A percentile compares a stretch with the other conserved stretches of the same genome.
These are phyloP conservation scores for Suhomyces sp. DNA, from an alignment of 805 yeast genomes.

Conservation along the genomic window DNA sequence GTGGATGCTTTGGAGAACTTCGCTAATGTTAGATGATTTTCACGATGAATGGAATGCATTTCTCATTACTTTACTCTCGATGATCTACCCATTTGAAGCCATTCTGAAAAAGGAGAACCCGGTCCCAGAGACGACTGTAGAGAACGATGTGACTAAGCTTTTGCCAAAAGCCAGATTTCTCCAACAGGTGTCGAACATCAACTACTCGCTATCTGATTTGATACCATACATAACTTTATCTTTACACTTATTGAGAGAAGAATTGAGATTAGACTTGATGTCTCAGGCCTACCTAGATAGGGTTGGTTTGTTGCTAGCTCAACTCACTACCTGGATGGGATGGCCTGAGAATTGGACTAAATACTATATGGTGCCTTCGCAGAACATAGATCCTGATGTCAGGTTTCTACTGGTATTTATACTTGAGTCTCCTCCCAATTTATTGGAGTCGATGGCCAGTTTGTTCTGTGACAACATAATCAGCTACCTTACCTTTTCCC, in stretches of 20 bases:
- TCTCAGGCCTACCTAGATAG: conserved; percentile 30
- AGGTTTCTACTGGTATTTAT: conserved; percentile 45
- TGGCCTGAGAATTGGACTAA: conserved; percentile 68
- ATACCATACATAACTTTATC: conserved; percentile 64
- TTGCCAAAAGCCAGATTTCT: conserved; percentile 30
- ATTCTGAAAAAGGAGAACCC: background rate
- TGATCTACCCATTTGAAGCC: conserved; percentile 46
- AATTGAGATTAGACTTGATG: conserved; percentile 55
- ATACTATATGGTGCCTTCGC: conserved; percentile 46
- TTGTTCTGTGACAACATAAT: conserved; percentile 41
- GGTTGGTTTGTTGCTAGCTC: conserved; percentile 56
- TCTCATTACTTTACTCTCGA: conserved; percentile 48
- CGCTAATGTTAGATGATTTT: conserved; percentile 40
- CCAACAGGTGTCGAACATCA: conserved; percentile 22
- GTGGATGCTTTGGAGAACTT: conserved; percentile 63
- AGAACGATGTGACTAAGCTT: conserved; percentile 29
- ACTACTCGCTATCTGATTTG: conserved; percentile 48
- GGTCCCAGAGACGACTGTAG: background rate
- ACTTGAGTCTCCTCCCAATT: conserved; percentile 57
- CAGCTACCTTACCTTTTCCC: conserved; percentile 64
- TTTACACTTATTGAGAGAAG: conserved; percentile 77
- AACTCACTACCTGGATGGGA: conserved; percentile 63
- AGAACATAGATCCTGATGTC: conserved; percentile 34
- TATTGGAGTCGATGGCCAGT: conserved; percentile 54
- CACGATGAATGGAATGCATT: conserved; percentile 61